Evolutionary conservation across 805 yeast genomes (phyloP).

Genomic region (Kockiozyma suomiensis): DNA sequence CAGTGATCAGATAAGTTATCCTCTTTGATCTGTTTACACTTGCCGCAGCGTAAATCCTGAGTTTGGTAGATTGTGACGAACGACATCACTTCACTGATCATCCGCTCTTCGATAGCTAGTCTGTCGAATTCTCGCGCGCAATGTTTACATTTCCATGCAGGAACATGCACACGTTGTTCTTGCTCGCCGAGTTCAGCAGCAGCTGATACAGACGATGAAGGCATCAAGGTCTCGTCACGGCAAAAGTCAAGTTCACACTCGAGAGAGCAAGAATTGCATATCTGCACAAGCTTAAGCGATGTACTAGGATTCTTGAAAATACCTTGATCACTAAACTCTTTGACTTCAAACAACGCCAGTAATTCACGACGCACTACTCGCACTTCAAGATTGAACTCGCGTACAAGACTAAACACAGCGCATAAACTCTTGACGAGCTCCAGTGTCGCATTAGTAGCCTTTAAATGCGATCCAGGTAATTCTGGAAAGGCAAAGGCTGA

Average conservation of each 20-base stretch:
- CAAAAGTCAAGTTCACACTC: conserved; percentile 82
- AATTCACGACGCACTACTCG: conserved; percentile 74
- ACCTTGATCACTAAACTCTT: conserved; percentile 81
- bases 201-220: conserved; percentile 15
- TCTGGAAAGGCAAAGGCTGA: conserved; percentile 72
- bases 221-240: conserved; percentile 54
- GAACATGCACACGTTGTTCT: conserved; percentile 6
- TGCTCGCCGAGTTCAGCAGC: neutral
- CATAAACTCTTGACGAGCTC: conserved; percentile 77
- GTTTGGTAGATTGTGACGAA: conserved; percentile 61
- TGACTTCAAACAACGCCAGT: conserved; percentile 70
- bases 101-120: conserved; percentile 73
- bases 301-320: conserved; percentile 74
- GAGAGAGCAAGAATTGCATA: conserved; percentile 79
- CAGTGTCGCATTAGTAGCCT: conserved; percentile 67
- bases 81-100: conserved; percentile 65
- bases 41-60: conserved; percentile 81
- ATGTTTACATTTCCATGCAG: conserved; percentile 61
- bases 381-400: conserved; percentile 67
- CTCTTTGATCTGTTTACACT: conserved; percentile 69
- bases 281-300: conserved; percentile 63
- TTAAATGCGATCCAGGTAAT: conserved; percentile 71
- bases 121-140: conserved; percentile 69
- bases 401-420: conserved; percentile 70
- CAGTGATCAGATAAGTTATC: conserved; percentile 75